Evolutionary conservation across 2,329 filamentous ascomycete genomes (phyloP).

Genomic region (Neonectria ditissima): DNA sequence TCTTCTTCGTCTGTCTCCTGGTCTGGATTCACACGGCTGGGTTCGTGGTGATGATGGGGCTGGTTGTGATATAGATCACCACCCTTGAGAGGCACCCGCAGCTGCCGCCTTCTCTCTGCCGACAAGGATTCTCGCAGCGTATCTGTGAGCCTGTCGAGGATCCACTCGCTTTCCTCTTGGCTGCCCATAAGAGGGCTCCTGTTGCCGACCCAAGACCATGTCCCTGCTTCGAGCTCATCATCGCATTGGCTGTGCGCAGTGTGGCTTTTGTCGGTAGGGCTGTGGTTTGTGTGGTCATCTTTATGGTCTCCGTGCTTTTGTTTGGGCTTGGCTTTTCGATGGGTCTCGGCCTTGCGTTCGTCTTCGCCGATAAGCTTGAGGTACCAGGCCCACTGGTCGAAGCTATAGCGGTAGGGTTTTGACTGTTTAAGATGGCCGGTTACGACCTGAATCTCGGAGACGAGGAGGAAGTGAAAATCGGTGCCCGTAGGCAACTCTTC

Average conservation of each 20-base stretch:
- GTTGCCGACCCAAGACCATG: constrained; percentile 80
- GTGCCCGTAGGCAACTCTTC: constrained; percentile 56
- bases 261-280: not conserved
- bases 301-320: constrained; percentile 21
- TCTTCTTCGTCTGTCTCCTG: not conserved
- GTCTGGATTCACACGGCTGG: not conserved
- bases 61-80: not conserved
- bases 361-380: constrained; percentile 80
- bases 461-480: constrained; percentile 74
- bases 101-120: constrained; percentile 32
- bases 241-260: constrained; percentile 26
- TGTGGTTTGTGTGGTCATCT: constrained; percentile 7
- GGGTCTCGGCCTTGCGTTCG: constrained; percentile 63
- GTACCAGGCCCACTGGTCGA: constrained; percentile 89
- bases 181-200: constrained; percentile 77
- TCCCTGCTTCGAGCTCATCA: constrained; percentile 44
- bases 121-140: constrained; percentile 58
- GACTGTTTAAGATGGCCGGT: constrained; percentile 70
- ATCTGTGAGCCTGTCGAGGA: constrained; percentile 72
- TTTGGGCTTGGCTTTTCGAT: constrained; percentile 56
- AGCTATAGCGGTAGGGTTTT: constrained; percentile 75
- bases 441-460: constrained; percentile 76
- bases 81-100: constrained; percentile 17
- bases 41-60: not conserved
- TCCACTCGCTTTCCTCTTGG: constrained; percentile 78